A percentile compares a stretch with the other conserved stretches of the same genome.
phyloP scores from a whole-genome alignment of 768 basidiomycete genomes.

The Cyclocybe cylindracea region DNA sequence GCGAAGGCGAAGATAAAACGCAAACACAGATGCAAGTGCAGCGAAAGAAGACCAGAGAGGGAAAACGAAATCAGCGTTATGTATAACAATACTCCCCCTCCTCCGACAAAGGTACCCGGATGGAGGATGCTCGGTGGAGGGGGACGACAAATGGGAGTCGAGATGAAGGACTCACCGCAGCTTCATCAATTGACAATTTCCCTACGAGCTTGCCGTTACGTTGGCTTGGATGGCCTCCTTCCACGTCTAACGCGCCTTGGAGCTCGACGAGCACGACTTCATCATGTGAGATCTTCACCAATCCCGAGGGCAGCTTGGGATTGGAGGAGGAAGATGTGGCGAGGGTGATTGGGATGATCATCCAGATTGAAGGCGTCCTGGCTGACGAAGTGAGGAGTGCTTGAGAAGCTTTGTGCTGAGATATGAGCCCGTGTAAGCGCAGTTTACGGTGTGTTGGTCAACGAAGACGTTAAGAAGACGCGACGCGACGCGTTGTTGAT shows the following conservation, averaged over 20 bases:
- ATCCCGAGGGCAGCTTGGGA: conserved; percentile 57
- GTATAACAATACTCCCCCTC: too few species aligned
- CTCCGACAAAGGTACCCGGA: not conserved
- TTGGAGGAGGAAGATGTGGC: conserved; percentile 32
- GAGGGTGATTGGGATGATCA: conserved; percentile 70
- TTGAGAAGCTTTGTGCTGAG: not conserved
- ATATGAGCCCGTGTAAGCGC: not conserved
- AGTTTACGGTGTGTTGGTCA: not conserved
- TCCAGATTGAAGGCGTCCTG: conserved; percentile 22
- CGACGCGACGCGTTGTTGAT: conserved; percentile 24
- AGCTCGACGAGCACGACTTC: conserved; percentile 86
- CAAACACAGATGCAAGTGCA: not conserved
- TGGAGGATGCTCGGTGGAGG: not conserved
- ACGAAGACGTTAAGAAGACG: conserved; percentile 4
- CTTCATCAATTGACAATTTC: conserved; percentile 64
- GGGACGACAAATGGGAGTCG: not conserved
- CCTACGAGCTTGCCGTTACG: conserved; percentile 77
- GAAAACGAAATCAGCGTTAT: not conserved
- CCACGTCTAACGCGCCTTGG: conserved; percentile 80
- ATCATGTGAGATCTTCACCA: conserved; percentile 75
- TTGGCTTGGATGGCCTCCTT: conserved; percentile 48
- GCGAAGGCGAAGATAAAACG: too few species aligned
- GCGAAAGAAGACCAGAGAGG: not conserved
- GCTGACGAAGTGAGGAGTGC: not conserved
- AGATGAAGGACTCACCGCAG: conserved; percentile 42